Evolutionary conservation across 139 green algal genomes (phyloP), one percentile per base, ranked within the genome.

Genomic region (Tetraselmis chui): DNA sequence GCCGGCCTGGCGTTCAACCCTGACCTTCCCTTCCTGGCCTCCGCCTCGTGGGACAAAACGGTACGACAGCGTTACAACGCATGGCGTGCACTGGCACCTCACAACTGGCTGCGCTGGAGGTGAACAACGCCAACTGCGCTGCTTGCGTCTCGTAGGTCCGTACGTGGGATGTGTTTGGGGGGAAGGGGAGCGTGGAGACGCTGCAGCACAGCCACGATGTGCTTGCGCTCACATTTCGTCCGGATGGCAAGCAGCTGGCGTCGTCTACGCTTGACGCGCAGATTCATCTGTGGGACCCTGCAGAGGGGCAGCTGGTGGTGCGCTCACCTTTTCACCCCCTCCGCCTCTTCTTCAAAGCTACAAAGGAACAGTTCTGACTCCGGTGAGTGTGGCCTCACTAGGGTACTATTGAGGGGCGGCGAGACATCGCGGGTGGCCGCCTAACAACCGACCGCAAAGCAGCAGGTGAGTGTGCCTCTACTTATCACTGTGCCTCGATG

Each of bases 251-350:
- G 80, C 94, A 95, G 91, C 86, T 99, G 76, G 94, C 94, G 0
- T 86, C 77, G 5, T 81, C 90, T 79, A 98, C 96, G 1, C 91
- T 99, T 27, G 95, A 99, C 82, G 96, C 95, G 1, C 85, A 93
- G 81, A 94, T 99, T 80, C 92, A 95, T 82, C 84, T 99, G 29
- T 99, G 96, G 96, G 90, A 99, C 86, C 88, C 96, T 2, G 83
- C 91, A 18, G 94, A 97, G 58, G 92, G 86, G 28, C 82, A 89
- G 81, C 84, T 97, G 76, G 79, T 89, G 88, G 90, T 79, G 74
- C 23, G 25, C n/a, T n/a, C n/a, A 2, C 23, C 59, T 30, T 81
- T 32, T 79, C 1, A 18, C 59, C 1, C 32, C 2, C 0, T 29
- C 25, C 2, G 18, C 2, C 32, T 32, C 79, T 1, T 26, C 30